Evolutionary conservation across 148 eudicot species (phyloP).

Genomic region (Amaranthus cruentus): DNA sequence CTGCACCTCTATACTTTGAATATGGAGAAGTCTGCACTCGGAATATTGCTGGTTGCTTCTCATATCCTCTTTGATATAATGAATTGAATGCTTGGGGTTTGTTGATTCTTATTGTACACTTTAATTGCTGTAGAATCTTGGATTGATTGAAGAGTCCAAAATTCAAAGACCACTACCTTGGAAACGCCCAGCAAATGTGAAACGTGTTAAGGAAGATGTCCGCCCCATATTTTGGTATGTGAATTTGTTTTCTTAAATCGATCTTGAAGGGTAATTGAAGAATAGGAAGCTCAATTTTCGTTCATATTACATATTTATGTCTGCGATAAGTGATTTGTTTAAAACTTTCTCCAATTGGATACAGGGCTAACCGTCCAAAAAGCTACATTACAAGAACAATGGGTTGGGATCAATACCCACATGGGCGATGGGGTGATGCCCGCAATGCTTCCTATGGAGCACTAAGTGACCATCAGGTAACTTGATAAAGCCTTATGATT

Average conservation of each 20-base stretch:
- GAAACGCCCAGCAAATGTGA: conserved; percentile 76
- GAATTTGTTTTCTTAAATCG: not conserved
- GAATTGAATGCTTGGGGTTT: not conserved
- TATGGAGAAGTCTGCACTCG: conserved; percentile 97
- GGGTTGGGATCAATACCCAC: conserved; percentile 91
- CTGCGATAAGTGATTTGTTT: conserved; percentile 3
- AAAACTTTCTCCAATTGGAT: conserved; percentile 21
- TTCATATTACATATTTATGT: not conserved
- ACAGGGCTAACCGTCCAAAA: conserved; percentile 97
- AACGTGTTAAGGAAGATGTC: conserved; percentile 88
- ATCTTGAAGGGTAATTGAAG: conserved; percentile 1
- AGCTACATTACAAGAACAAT: conserved; percentile 80
- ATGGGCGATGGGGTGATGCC: conserved; percentile 92
- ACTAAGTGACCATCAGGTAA: conserved; percentile 83
- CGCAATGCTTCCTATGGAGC: conserved; percentile 87
- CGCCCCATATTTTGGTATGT: conserved; percentile 90
- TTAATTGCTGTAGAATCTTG: conserved; percentile 68
- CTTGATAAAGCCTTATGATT: not conserved
- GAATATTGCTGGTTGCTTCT: conserved; percentile 68
- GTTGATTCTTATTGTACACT: not conserved
- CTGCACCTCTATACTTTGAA: conserved; percentile 87
- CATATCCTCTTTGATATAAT: conserved; percentile 7
- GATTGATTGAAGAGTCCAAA: conserved; percentile 85
- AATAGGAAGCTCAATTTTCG: not conserved
- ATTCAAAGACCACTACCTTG: conserved; percentile 80